Conservation (phyloP, 2,329 filamentous ascomycete species). For the Ophiocordyceps sinensis region DNA sequence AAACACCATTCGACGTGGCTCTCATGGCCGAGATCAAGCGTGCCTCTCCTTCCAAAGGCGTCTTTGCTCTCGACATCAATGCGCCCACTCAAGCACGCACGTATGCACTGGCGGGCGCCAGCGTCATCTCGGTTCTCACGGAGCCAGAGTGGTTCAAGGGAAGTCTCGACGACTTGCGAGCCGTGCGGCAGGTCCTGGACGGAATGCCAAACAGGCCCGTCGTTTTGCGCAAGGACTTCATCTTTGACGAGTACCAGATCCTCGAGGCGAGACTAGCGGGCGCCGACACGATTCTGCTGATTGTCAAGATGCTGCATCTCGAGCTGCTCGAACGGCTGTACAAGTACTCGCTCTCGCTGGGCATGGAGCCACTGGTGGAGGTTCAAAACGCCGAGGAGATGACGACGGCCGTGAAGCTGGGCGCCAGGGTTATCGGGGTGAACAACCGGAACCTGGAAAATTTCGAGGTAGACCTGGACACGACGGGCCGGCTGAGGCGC, state of each 20-base stretch:
- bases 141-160: constrained; percentile 99
- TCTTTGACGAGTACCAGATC: constrained; percentile 98
- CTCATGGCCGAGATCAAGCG: constrained; percentile 97
- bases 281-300: constrained; percentile 86
- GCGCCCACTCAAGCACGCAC: constrained; percentile 81
- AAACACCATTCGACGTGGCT: constrained; percentile 77
- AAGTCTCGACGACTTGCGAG: constrained; percentile 81
- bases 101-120: constrained; percentile 88
- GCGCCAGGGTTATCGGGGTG: constrained; percentile 84
- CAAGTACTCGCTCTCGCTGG: constrained; percentile 73
- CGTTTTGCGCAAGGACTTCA: constrained; percentile 86
- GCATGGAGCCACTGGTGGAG: constrained; percentile 96
- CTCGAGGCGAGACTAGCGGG: constrained; percentile 85
- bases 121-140: constrained; percentile 94
- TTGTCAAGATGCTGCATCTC: constrained; percentile 91
- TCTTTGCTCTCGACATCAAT: constrained; percentile 76
- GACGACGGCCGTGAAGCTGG: constrained; percentile 71
- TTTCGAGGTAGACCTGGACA: constrained; percentile 91
- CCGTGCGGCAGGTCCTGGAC: constrained; percentile 76
- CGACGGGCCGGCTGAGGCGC: constrained; percentile 74
- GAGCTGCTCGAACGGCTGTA: constrained; percentile 65
- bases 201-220: constrained; percentile 87
- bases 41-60: constrained; percentile 88
- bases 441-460: constrained; percentile 95
- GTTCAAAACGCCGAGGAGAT: constrained; percentile 94